phyloP scores from a whole-genome alignment of 192 early-diverging fungal species.

The Gaertneriomyces sp. region DNA sequence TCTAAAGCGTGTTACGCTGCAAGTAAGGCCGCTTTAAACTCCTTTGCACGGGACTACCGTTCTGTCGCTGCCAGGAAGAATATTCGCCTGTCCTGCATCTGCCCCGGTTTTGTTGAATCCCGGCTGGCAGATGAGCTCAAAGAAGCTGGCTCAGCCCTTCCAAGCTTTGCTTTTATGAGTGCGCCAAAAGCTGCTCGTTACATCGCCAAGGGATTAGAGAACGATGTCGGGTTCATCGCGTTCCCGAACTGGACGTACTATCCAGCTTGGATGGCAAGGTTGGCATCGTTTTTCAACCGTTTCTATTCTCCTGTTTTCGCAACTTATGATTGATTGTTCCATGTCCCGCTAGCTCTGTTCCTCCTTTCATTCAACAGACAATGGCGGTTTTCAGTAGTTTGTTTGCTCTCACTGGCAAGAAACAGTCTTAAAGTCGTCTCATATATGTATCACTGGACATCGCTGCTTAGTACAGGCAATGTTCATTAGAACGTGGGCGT shows the following conservation, averaged over 20 bases:
- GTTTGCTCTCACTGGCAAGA: neutral
- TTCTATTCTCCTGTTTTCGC: neutral
- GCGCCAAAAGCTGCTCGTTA: neutral
- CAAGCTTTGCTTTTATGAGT: neutral
- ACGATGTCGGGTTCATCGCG: slow-evolving; percentile 1
- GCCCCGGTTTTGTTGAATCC: slow-evolving; percentile 10
- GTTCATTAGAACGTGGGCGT: too few relatives aligned
- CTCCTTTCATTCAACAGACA: neutral
- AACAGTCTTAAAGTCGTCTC: slow-evolving; percentile 3
- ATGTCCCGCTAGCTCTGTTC: neutral
- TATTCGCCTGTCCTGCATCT: slow-evolving; percentile 3
- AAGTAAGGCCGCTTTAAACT: slow-evolving; percentile 4
- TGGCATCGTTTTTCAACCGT: neutral
- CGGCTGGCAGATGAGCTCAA: slow-evolving; percentile 1
- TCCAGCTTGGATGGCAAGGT: slow-evolving; percentile 8
- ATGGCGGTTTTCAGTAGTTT: neutral
- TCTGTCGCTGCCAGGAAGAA: neutral
- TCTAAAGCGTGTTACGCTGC: slow-evolving; percentile 1
- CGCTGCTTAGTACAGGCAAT: too few relatives aligned
- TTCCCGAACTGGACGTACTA: slow-evolving; percentile 8
- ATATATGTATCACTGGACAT: neutral
- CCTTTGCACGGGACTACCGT: slow-evolving; percentile 7
- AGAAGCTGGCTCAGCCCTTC: neutral
- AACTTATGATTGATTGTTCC: neutral
- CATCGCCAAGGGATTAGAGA: slow-evolving; percentile 5